Conservation (phyloP, 2,329 filamentous ascomycete species). For the Penicillium sp. region DNA sequence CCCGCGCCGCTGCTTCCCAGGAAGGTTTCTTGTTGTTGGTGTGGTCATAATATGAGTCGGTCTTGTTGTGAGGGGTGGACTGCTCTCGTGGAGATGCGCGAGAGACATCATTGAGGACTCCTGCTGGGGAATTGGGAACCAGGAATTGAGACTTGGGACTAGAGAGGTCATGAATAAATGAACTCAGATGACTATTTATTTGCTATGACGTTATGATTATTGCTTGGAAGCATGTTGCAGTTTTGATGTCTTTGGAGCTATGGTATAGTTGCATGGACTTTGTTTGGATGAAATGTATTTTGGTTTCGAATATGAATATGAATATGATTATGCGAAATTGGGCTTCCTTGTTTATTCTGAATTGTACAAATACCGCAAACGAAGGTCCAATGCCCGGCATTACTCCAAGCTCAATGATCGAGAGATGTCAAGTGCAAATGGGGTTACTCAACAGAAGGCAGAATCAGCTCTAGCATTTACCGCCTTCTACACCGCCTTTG, state of each 20-base stretch:
- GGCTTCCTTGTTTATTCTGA: too few species aligned
- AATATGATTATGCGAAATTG: too few species aligned
- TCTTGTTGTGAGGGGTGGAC: constrained; percentile 70
- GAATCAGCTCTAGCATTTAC: neutral
- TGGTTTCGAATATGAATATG: neutral
- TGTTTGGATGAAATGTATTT: neutral
- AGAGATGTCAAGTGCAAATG: too few species aligned
- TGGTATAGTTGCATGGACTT: neutral
- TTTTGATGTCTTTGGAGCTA: neutral
- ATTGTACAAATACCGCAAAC: too few species aligned
- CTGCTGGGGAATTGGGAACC: too few species aligned
- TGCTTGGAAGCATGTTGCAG: neutral
- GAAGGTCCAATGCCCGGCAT: too few species aligned
- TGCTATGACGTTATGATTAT: constrained; percentile 7
- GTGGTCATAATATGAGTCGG: constrained; percentile 69
- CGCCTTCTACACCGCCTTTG: neutral
- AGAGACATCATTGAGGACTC: constrained; percentile 49
- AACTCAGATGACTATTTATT: neutral
- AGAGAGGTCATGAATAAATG: neutral
- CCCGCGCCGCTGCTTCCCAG: constrained; percentile 17
- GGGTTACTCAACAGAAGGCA: too few species aligned
- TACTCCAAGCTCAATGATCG: too few species aligned
- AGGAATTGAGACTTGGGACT: neutral
- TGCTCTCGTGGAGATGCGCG: constrained; percentile 66
- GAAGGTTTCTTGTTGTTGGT: constrained; percentile 67